Percentiles rank a stretch among this genome's conserved stretches.
Conservation (phyloP, 2,329 filamentous ascomycete genomes). For the Alternaria gaisen region DNA sequence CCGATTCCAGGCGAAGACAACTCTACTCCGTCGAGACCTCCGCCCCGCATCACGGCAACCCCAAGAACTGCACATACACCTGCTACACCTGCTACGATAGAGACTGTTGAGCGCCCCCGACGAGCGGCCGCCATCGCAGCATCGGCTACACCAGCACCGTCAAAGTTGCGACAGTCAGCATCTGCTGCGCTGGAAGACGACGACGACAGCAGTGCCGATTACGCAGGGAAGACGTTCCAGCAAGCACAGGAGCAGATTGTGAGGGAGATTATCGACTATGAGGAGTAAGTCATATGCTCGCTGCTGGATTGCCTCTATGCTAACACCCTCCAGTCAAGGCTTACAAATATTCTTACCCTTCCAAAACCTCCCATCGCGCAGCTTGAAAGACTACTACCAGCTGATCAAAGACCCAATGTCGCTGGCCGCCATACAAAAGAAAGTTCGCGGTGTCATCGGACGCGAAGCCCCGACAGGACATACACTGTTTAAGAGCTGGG, state of each 20-base stretch:
- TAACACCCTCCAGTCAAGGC: conserved; percentile 55
- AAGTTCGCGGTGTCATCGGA: conserved; percentile 76
- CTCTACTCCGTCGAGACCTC: conserved; percentile 42
- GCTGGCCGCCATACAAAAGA: conserved; percentile 78
- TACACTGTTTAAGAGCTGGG: conserved; percentile 83
- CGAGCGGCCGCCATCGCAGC: conserved; percentile 39
- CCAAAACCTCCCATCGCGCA: conserved; percentile 77
- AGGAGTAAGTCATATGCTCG: conserved; percentile 49
- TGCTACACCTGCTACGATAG: conserved; percentile 33
- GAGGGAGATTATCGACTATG: conserved; percentile 73
- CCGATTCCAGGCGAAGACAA: conserved; percentile 69
- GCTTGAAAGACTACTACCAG: conserved; percentile 85
- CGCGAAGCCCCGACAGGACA: conserved; percentile 66
- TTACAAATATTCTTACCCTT: conserved; percentile 78
- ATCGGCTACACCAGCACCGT: conserved; percentile 44
- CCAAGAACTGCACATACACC: conserved; percentile 28
- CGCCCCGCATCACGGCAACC: conserved; percentile 38
- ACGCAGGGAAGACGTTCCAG: conserved; percentile 74
- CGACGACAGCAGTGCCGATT: conserved; percentile 29
- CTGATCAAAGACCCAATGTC: conserved; percentile 84
- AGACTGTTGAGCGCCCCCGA: conserved; percentile 43
- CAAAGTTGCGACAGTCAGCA: conserved; percentile 43
- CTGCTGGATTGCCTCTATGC: neutral
- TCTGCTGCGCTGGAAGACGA: conserved; percentile 34
- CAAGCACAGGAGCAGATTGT: conserved; percentile 87